Evolutionary conservation across 345 rosid species (phyloP), one percentile per base, ranked within the genome.

Genomic region (Linum trigynum): DNA sequence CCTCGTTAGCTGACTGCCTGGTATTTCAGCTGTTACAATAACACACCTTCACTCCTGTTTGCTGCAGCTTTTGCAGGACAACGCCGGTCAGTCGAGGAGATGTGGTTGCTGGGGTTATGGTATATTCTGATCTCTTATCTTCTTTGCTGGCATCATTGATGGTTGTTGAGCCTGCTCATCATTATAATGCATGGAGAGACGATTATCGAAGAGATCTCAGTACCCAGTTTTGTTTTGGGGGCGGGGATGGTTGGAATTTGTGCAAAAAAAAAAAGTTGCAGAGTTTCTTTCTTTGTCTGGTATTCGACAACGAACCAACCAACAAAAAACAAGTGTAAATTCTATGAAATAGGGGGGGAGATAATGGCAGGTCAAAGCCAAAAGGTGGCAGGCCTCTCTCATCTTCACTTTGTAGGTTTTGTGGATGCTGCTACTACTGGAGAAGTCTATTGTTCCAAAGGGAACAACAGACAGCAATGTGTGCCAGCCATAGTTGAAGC

Each of bases 351-450:
- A 62, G 63, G 16, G 67, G 66, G 73, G 32, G 32, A 70, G 67
- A 67, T 67, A 69, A 72, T 62, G 40, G 63, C 32, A 51, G 84
- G 84, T 73, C 81, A 51, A 80, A 84, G 85, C 85, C 82, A 72
- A 69, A 81, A 70, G 74, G 79, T 80, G 85, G 82, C 85, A 75
- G 82, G 82, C 84, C 78, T 9, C 59, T 57, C 74, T 23, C 32
- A 66, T 74, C 75, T 67, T 23, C 50, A 59, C 70, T 69, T 67
- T 23, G 36, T 50, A 62, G 39, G 56, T 60, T 50, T 61, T 43
- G 53, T 48, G 55, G 55, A 58, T 65, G 17, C 67, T 39, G 51
- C 32, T 23, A 23, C 32, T 23, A 12, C 53, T 11, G 10, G 68
- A 56, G 68, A 12, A 35, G 38, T n/a, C 48, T 61, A 5, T 10